Evolutionary conservation across 805 yeast genomes (phyloP).

Genomic region (Metschnikowia lunata): DNA sequence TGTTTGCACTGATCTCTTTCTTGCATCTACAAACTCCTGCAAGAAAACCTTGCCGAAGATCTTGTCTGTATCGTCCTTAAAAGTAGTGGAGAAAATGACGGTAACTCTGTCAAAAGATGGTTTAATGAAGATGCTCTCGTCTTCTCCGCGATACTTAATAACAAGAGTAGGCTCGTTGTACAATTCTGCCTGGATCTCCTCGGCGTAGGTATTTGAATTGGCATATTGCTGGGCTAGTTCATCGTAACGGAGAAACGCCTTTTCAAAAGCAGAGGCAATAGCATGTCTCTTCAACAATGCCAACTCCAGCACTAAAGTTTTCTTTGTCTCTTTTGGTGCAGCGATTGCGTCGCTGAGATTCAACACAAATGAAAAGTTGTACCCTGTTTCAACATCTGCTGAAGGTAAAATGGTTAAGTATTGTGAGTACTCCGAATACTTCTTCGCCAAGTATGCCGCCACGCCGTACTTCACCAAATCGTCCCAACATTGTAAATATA

Average conservation of each 20-base stretch:
- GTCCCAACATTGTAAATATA: constrained; percentile 71
- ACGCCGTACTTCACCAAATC: constrained; percentile 71
- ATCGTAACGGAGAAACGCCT: constrained; percentile 79
- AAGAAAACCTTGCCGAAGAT: constrained; percentile 83
- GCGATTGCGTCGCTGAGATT: constrained; percentile 44
- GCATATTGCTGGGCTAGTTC: constrained; percentile 49
- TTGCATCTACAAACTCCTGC: constrained; percentile 93
- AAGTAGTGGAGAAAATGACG: constrained; percentile 88
- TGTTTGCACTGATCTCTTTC: constrained; percentile 91
- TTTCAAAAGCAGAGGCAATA: constrained; percentile 88
- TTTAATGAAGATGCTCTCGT: constrained; percentile 83
- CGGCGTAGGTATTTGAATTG: constrained; percentile 40
- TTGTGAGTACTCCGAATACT: constrained; percentile 39
- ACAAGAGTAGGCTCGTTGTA: constrained; percentile 56
- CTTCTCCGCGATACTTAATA: constrained; percentile 78
- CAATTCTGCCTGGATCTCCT: constrained; percentile 40
- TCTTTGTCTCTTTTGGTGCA: constrained; percentile 44
- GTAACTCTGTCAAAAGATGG: constrained; percentile 96
- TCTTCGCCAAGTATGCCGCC: constrained; percentile 45
- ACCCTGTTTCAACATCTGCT: constrained; percentile 64
- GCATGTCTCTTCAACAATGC: constrained; percentile 79
- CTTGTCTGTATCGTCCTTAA: constrained; percentile 95
- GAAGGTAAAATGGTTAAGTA: constrained; percentile 30
- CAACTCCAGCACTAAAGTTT: constrained; percentile 55
- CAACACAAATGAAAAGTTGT: constrained; percentile 71